phyloP scores from a whole-genome alignment of 2,329 filamentous ascomycete species.

The Penicillium sp. region DNA sequence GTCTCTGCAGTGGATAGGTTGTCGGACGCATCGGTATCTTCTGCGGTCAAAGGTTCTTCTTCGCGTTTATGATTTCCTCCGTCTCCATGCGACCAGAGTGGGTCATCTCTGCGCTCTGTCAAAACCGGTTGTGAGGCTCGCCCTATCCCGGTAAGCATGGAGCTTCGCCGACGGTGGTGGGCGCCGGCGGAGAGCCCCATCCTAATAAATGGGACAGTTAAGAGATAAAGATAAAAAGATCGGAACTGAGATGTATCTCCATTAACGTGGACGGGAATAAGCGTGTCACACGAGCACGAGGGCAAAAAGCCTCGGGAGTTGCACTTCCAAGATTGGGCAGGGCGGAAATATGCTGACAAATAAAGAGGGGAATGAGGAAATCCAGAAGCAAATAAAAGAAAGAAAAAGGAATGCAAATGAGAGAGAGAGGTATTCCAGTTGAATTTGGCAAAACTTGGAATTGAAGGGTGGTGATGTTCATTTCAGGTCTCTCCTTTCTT shows the following conservation, averaged over 20 bases:
- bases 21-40: conserved; percentile 41
- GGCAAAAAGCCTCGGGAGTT: not conserved
- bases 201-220: conserved; percentile 13
- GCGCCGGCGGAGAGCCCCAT: conserved; percentile 37
- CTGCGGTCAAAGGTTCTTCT: conserved; percentile 32
- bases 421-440: not conserved
- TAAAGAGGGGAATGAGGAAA: not conserved
- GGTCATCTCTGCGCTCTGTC: conserved; percentile 39
- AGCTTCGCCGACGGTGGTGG: conserved; percentile 42
- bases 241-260: conserved; percentile 11
- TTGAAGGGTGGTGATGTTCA: not conserved
- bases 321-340: no score
- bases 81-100: conserved; percentile 25
- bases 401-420: not conserved
- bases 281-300: conserved; percentile 15
- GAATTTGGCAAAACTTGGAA: not conserved
- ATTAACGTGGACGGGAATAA: conserved; percentile 18
- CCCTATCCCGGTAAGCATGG: conserved; percentile 43
- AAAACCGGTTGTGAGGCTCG: conserved; percentile 47
- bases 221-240: conserved; percentile 11
- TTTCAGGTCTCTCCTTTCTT: not conserved
- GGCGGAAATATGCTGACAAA: conserved; percentile 9
- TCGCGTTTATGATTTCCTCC: conserved; percentile 28
- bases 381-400: not conserved
- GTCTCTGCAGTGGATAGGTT: conserved; percentile 45